Conservation (phyloP, 2,329 filamentous ascomycete genomes). For the Ceratocystis eucalypticola region DNA sequence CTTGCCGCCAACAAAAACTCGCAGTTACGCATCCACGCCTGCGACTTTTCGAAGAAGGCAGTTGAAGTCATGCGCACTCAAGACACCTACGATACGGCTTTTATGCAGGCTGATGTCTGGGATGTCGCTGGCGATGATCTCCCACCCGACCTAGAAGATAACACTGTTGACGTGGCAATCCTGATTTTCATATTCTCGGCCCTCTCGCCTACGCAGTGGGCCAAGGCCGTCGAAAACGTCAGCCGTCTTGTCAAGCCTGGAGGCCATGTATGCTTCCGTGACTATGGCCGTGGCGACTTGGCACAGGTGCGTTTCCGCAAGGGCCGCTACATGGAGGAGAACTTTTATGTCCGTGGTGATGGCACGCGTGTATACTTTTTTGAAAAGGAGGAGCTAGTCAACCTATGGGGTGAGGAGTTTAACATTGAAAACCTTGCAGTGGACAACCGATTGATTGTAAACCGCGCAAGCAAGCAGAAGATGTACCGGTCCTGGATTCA, state of each 20-base stretch:
- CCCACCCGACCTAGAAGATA: constrained; percentile 62
- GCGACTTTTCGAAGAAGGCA: constrained; percentile 90
- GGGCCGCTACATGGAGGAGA: constrained; percentile 83
- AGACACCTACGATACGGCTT: constrained; percentile 51
- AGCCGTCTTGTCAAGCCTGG: constrained; percentile 75
- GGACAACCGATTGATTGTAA: constrained; percentile 82
- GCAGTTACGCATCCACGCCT: constrained; percentile 73
- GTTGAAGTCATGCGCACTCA: constrained; percentile 82
- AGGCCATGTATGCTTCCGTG: constrained; percentile 85
- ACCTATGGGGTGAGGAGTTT: constrained; percentile 55
- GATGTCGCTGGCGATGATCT: constrained; percentile 62
- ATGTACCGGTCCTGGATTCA: constrained; percentile 99
- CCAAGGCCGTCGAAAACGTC: constrained; percentile 66
- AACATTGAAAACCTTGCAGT: constrained; percentile 60
- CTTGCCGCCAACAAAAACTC: constrained; percentile 72
- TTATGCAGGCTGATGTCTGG: constrained; percentile 87
- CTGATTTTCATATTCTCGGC: constrained; percentile 98
- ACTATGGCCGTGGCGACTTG: constrained; percentile 90
- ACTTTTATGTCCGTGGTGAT: constrained; percentile 92
- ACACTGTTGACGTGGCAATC: constrained; percentile 79
- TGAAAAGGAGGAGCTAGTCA: constrained; percentile 64
- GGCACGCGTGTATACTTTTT: constrained; percentile 98
- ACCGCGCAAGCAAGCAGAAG: constrained; percentile 78
- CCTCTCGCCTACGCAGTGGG: constrained; percentile 73
- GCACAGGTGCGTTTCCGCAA: constrained; percentile 97